A percentile compares a stretch with the other conserved stretches of the same genome.
Conservation (phyloP, 129 eudicot species). For the Saposhnikovia divaricata region DNA sequence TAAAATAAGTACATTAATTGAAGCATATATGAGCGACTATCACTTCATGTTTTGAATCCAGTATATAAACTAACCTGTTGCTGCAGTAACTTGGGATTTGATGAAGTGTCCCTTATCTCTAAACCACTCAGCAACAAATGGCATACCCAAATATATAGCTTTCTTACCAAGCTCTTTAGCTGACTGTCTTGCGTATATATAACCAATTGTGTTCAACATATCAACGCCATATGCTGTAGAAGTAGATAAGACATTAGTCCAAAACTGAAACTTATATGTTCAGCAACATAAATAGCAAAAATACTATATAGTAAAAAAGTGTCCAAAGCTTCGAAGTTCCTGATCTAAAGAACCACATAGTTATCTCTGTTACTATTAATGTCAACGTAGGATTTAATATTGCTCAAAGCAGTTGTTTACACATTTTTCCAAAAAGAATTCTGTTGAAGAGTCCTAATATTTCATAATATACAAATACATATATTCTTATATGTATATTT, state of each 20-base stretch:
- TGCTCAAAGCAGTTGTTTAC: not conserved
- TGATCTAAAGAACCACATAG: not conserved
- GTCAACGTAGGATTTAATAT: not conserved
- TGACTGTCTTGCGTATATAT: slow-evolving; percentile 78
- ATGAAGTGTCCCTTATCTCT: slow-evolving; percentile 91
- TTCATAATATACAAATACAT: not conserved
- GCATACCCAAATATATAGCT: slow-evolving; percentile 78
- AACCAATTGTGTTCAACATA: slow-evolving; percentile 93
- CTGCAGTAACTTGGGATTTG: slow-evolving; percentile 97
- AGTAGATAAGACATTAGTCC: slow-evolving; percentile 3
- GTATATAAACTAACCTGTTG: slow-evolving; percentile 55
- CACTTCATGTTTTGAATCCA: not conserved
- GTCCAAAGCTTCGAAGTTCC: not conserved
- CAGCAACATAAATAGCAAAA: not conserved
- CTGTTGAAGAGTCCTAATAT: not conserved
- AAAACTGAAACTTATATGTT: not conserved
- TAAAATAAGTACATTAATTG: not conserved
- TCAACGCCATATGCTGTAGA: slow-evolving; percentile 91
- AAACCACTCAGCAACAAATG: slow-evolving; percentile 97
- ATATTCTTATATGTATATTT: not conserved
- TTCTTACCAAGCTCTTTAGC: slow-evolving; percentile 97
- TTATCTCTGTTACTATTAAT: not conserved
- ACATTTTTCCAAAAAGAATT: not conserved
- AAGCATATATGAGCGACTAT: not conserved
- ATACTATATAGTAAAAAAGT: not conserved